Conservation (phyloP, 192 early-diverging fungal species). For the Allomyces javanicus region DNA sequence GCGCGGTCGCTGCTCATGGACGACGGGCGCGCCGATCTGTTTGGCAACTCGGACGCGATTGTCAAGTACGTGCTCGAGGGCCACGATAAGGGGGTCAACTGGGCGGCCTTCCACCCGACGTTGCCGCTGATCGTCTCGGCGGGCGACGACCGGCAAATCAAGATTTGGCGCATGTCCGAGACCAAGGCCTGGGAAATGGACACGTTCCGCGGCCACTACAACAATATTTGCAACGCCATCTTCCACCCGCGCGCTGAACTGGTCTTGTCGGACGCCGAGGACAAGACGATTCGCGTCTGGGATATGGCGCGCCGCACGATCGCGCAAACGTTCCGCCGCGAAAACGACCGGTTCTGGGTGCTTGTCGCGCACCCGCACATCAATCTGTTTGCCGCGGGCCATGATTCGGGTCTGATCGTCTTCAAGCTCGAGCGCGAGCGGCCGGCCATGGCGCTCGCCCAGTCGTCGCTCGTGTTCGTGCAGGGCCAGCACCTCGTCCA, state of each 20-base stretch:
- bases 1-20: conserved; percentile 10
- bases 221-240: conserved; percentile 80
- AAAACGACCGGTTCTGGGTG: conserved; percentile 94
- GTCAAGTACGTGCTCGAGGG: conserved; percentile 98
- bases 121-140: conserved; percentile 90
- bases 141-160: conserved; percentile 92
- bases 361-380: conserved; percentile 88
- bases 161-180: conserved; percentile 92
- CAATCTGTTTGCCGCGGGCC: conserved; percentile 94
- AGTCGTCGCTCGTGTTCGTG: conserved; percentile 68
- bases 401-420: conserved; percentile 93
- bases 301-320: conserved; percentile 88
- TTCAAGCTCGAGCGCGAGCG: conserved; percentile 98
- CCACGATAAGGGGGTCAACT: conserved; percentile 93
- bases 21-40: conserved; percentile 73
- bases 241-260: conserved; percentile 96
- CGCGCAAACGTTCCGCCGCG: conserved; percentile 87
- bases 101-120: conserved; percentile 92
- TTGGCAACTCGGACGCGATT: conserved; percentile 86
- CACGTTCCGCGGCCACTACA: conserved; percentile 95
- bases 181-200: conserved; percentile 99
- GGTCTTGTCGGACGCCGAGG: conserved; percentile 82
- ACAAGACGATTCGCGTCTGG: conserved; percentile 97
- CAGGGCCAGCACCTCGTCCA: conserved; percentile 68
- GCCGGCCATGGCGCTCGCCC: conserved; percentile 69